Percentiles rank a stretch among this genome's conserved stretches.
These are phyloP conservation scores for Inga leiocalycina DNA, from an alignment of 306 rosid species.

Conservation along the genomic window DNA sequence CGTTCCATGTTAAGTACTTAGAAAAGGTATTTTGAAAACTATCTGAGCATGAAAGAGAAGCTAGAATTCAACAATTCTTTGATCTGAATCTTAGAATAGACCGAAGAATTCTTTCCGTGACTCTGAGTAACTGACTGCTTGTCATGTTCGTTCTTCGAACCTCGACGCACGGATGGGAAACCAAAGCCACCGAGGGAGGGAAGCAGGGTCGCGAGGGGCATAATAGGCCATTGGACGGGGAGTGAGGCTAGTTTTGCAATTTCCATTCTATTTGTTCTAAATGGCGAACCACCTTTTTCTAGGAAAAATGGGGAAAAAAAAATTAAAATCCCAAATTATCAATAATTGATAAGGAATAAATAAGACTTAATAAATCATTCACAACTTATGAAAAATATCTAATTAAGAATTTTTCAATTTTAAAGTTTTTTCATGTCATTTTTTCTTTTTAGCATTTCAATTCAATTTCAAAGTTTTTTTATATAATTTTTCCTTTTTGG, in stretches of 20 bases:
- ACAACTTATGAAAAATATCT: too few relatives aligned
- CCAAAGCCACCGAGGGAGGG: constrained; percentile 8
- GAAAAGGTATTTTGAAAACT: constrained; percentile 36
- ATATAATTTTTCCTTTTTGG: too few relatives aligned
- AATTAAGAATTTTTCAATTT: too few relatives aligned
- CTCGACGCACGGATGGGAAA: neutral
- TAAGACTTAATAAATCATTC: rapidly evolving
- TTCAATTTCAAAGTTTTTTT: too few relatives aligned
- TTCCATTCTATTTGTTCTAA: neutral
- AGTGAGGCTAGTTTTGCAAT: constrained; percentile 25
- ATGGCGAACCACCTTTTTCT: too few relatives aligned
- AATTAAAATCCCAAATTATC: too few relatives aligned
- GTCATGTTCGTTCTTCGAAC: neutral
- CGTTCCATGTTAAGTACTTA: constrained; percentile 66
- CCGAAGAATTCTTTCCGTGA: neutral
- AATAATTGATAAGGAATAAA: too few relatives aligned
- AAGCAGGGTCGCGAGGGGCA: constrained; percentile 1
- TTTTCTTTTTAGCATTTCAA: too few relatives aligned
- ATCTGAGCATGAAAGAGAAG: constrained; percentile 38
- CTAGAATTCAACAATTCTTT: constrained; percentile 17
- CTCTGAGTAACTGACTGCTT: neutral
- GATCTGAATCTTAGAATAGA: constrained; percentile 21
- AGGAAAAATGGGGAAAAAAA: too few relatives aligned
- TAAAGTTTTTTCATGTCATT: too few relatives aligned
- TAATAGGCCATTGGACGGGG: constrained; percentile 6